phyloP scores from a whole-genome alignment of 306 rosid genomes.

The Datisca glomerata region DNA sequence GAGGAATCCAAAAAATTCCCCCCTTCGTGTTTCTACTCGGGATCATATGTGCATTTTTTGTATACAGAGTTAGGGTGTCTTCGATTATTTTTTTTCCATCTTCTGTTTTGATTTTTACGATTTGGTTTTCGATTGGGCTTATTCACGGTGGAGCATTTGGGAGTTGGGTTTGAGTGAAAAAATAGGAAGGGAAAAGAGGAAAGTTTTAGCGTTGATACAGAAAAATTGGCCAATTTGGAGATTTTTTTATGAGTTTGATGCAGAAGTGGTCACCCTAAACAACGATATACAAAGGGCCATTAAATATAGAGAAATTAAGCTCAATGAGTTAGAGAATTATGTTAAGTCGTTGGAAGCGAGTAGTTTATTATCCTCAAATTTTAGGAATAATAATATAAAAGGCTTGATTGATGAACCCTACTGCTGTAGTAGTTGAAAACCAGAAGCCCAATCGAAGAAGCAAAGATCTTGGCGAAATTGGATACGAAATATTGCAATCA shows the following conservation, averaged over 20 bases:
- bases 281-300: conserved; percentile 39
- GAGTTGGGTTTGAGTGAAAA: conserved; percentile 30
- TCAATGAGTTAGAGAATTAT: conserved; percentile 49
- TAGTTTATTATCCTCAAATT: conserved; percentile 28
- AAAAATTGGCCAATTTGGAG: no score
- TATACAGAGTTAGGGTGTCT: conserved; percentile 76
- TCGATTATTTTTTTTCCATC: conserved; percentile 63
- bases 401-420: conserved; percentile 24
- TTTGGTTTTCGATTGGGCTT: conserved; percentile 60
- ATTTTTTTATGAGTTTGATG: conserved; percentile 44
- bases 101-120: conserved; percentile 49
- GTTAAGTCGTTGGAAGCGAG: conserved; percentile 29
- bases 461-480: no score
- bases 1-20: no score
- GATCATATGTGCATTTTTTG: conserved; percentile 57
- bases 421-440: conserved; percentile 29
- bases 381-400: conserved; percentile 29
- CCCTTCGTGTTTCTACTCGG: conserved; percentile 58
- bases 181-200: conserved; percentile 48
- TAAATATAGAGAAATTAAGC: no score
- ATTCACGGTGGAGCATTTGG: conserved; percentile 33
- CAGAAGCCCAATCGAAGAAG: no score
- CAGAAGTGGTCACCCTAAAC: conserved; percentile 35
- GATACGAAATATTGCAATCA: no score
- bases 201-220: no score